These are phyloP conservation scores for Tephrocybe sp. DNA, from an alignment of 768 basidiomycete genomes.

Conservation along the genomic window DNA sequence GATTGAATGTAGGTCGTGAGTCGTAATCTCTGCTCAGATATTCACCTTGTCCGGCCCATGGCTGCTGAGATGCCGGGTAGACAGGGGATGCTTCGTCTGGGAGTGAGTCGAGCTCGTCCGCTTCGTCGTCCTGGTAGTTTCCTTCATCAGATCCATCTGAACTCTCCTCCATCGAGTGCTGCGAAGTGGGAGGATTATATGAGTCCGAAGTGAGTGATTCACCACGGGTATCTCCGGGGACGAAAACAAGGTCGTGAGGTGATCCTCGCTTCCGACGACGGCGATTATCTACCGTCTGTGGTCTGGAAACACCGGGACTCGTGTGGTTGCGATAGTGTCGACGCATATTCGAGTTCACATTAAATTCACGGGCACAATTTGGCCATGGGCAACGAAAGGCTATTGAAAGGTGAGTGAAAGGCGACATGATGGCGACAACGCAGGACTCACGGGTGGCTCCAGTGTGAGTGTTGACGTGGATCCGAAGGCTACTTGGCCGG, in stretches of 20 bases:
- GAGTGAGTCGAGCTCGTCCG: slow-evolving; percentile 22
- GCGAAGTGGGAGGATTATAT: slow-evolving; percentile 20
- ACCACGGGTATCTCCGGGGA: slow-evolving; percentile 8
- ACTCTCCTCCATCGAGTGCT: slow-evolving; percentile 24
- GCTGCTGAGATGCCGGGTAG: slow-evolving; percentile 2
- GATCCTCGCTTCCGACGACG: slow-evolving; percentile 27
- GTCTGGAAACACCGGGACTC: slow-evolving; percentile 30
- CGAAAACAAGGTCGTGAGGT: slow-evolving; percentile 15
- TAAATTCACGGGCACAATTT: slow-evolving; percentile 75
- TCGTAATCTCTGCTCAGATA: slow-evolving; percentile 3
- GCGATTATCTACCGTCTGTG: slow-evolving; percentile 22
- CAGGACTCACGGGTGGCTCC: slow-evolving; percentile 60
- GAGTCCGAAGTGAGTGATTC: background rate
- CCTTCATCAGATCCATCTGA: slow-evolving; percentile 24
- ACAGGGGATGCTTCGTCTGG: slow-evolving; percentile 13
- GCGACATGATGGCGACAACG: background rate
- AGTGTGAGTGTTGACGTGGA: slow-evolving; percentile 69
- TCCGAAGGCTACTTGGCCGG: slow-evolving; percentile 64
- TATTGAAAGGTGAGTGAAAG: slow-evolving; percentile 21
- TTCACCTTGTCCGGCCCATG: background rate
- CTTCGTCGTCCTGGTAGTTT: slow-evolving; percentile 16
- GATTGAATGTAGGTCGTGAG: background rate
- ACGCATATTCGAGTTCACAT: slow-evolving; percentile 85
- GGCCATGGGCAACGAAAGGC: slow-evolving; percentile 77
- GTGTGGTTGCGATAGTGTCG: slow-evolving; percentile 74